Evolutionary conservation across 805 yeast genomes (phyloP), one percentile per base, ranked within the genome.

Genomic region (Grigorovia yakushimaensis): DNA sequence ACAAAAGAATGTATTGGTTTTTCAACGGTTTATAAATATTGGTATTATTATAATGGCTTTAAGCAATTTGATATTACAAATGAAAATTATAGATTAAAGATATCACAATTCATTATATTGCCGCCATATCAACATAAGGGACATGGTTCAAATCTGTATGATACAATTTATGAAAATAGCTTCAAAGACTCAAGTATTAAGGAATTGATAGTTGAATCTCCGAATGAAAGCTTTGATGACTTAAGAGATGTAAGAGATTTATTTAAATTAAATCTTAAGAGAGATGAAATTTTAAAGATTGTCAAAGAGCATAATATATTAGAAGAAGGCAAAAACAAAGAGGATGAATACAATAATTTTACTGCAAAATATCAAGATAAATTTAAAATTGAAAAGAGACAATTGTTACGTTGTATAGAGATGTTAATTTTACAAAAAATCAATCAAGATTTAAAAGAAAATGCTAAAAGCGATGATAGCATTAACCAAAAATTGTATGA

Each of bases 181-280:
- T 54, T 71, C 3, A 53, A 58, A 0, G 84, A 85, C 52, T 57
- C 61, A 0, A 50, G 58, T 1, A 78, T 88, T 21, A 65, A 68
- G 33, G 95, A 89, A 56, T 74, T 93, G 38, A 87, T 91, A 0
- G 88, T 93, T 4, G 98, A 93, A 62, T 98, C 93, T 62, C 98
- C 98, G 2, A 85, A 84, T 59, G 96, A 88, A 60, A 78, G 79
- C 35, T 91, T 93, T 66, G 98, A 93, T 60, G 94, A 86, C 59
- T 69, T 93, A 54, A 74, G 98, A 49, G 97, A 93, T 61, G 70
- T 91, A 30, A 75, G 81, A 52, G 98, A 93, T 59, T 69, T 88
- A 54, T 65, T 68, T 48, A 67, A 81, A 54, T 61, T 82, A 30
- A 15, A 8, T 11, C 18, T 33, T 4, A 15, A 33, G 18, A 33